Percentiles rank a stretch among this genome's conserved stretches.
phyloP scores from a whole-genome alignment of 2,329 filamentous ascomycete species.

The Colletotrichum higginsianum region DNA sequence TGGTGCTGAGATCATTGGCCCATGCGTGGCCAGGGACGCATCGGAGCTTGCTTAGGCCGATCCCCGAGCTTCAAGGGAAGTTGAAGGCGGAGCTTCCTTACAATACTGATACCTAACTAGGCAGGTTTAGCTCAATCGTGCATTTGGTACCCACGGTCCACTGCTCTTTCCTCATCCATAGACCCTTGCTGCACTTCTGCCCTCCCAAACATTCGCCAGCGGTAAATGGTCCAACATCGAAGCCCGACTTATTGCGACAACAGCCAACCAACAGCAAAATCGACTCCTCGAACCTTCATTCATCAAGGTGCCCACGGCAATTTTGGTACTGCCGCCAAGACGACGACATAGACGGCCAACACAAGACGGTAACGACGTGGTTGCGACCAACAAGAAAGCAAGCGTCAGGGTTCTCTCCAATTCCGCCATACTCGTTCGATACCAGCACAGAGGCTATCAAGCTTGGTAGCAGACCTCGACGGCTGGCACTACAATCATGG shows the following conservation, averaged over 20 bases:
- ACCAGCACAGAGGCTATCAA: background rate
- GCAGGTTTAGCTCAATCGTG: no score
- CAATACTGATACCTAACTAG: no score
- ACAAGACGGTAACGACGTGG: background rate
- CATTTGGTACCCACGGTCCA: background rate
- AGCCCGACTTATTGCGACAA: background rate
- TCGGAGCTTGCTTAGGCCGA: slow-evolving; percentile 42
- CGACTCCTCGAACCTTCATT: background rate
- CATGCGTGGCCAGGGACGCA: slow-evolving; percentile 7
- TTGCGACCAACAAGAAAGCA: background rate
- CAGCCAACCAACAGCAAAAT: background rate
- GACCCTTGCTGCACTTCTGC: slow-evolving; percentile 10
- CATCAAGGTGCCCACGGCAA: background rate
- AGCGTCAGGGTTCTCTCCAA: background rate
- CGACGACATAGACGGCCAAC: background rate
- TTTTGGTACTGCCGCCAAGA: background rate
- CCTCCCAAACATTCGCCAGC: background rate
- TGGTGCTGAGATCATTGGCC: slow-evolving; percentile 20
- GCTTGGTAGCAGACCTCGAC: background rate
- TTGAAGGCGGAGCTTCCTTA: background rate
- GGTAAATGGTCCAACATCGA: background rate
- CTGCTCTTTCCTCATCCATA: slow-evolving; percentile 4
- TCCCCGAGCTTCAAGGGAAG: slow-evolving; percentile 15
- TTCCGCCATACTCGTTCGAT: background rate
- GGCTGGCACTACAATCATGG: slow-evolving; percentile 57